These are phyloP conservation scores for Cardiospermum halicacabum DNA, from an alignment of 345 rosid genomes.

Conservation along the genomic window DNA sequence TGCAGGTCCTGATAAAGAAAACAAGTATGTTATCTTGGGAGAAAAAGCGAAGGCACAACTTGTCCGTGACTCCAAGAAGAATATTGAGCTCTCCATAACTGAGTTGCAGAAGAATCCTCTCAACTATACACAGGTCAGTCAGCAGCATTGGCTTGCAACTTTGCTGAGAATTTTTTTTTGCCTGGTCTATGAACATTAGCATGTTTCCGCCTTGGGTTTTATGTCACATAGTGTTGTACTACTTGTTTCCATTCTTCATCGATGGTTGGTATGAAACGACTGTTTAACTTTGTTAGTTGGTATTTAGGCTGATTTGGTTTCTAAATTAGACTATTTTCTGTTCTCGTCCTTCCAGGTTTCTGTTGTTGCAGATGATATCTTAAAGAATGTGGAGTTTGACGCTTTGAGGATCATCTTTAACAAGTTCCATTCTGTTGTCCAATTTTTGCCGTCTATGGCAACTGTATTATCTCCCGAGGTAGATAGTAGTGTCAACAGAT, in stretches of 20 bases:
- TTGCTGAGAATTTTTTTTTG: background rate
- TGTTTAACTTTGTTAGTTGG: background rate
- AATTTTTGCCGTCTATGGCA: slow-evolving; percentile 71
- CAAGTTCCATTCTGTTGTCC: slow-evolving; percentile 81
- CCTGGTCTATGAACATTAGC: background rate
- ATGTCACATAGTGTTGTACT: background rate
- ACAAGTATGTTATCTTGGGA: slow-evolving; percentile 76
- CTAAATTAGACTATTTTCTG: background rate
- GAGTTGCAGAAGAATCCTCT: slow-evolving; percentile 91
- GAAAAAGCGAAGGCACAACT: slow-evolving; percentile 88
- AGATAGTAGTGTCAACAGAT: slow-evolving; percentile 18
- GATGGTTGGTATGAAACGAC: background rate
- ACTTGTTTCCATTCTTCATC: too few species aligned
- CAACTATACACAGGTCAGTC: slow-evolving; percentile 78
- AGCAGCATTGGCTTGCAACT: background rate
- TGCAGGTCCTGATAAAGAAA: slow-evolving; percentile 84
- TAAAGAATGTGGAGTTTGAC: slow-evolving; percentile 88
- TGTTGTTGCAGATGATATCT: slow-evolving; percentile 91
- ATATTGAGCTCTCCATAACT: slow-evolving; percentile 50
- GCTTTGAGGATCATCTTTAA: slow-evolving; percentile 87
- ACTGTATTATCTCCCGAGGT: slow-evolving; percentile 92
- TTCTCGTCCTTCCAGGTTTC: slow-evolving; percentile 58
- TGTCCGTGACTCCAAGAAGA: slow-evolving; percentile 80
- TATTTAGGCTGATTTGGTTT: background rate
- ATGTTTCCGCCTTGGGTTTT: background rate